A percentile compares a stretch with the other conserved stretches of the same genome.
phyloP scores from a whole-genome alignment of 192 early-diverging fungal species.

The Linnemannia hyalina region DNA sequence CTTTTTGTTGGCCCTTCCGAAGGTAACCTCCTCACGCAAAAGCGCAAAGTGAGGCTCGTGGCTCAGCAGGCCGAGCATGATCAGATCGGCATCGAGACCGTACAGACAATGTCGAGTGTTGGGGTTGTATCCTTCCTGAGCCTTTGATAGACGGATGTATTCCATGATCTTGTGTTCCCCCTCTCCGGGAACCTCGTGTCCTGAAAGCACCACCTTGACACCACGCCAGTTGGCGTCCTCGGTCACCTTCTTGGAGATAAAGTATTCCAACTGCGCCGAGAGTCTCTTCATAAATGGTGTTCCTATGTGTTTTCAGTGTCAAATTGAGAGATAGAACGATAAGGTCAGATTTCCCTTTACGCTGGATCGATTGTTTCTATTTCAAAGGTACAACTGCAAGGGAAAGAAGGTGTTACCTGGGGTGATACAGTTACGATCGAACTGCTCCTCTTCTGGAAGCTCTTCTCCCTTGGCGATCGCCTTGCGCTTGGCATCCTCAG shows the following conservation, averaged over 20 bases:
- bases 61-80: conserved; percentile 95
- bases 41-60: conserved; percentile 98
- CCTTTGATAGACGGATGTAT: conserved; percentile 90
- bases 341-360: too few species aligned
- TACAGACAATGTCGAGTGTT: conserved; percentile 96
- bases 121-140: conserved; percentile 85
- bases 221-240: conserved; percentile 92
- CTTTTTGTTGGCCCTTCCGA: conserved; percentile 72
- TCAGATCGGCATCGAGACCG: conserved; percentile 97
- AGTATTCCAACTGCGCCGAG: conserved; percentile 90
- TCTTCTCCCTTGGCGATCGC: conserved; percentile 80
- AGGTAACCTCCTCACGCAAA: conserved; percentile 95
- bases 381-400: not conserved
- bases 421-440: conserved; percentile 99
- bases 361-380: too few species aligned
- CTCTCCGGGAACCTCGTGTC: conserved; percentile 95
- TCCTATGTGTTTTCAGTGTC: conserved; percentile 57
- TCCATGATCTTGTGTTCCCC: conserved; percentile 99
- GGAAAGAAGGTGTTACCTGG: conserved; percentile 69
- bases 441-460: conserved; percentile 75
- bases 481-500: conserved; percentile 71
- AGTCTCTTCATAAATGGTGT: conserved; percentile 96
- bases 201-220: conserved; percentile 93
- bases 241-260: conserved; percentile 88
- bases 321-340: too few species aligned